Percentiles rank a stretch among this genome's conserved stretches.
These are phyloP conservation scores for Dacryopinax spathularia DNA, from an alignment of 768 basidiomycete genomes.

Conservation along the genomic window DNA sequence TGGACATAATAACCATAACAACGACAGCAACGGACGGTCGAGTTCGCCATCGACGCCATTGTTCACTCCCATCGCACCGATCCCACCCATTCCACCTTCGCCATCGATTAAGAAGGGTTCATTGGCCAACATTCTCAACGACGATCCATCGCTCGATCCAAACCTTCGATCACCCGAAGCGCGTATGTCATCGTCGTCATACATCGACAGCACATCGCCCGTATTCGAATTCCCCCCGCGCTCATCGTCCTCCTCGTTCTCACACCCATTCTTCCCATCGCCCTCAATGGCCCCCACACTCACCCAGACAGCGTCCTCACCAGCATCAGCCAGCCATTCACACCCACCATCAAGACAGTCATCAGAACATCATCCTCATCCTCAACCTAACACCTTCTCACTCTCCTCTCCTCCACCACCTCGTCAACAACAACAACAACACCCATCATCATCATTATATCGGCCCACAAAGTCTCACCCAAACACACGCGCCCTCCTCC, in stretches of 20 bases:
- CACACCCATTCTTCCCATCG: not conserved
- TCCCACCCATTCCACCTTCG: constrained; percentile 4
- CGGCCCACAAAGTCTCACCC: not conserved
- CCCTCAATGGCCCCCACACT: not conserved
- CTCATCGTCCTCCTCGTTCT: not conserved
- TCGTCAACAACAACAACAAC: not conserved
- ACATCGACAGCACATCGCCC: not conserved
- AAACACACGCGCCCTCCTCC: not conserved
- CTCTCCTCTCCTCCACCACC: not conserved
- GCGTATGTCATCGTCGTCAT: not conserved
- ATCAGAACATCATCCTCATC: not conserved
- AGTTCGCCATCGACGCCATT: not conserved
- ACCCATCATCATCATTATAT: not conserved
- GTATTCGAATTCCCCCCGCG: not conserved
- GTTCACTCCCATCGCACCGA: not conserved
- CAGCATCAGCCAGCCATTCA: too few relatives aligned
- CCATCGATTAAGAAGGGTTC: constrained; percentile 1
- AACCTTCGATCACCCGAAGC: not conserved
- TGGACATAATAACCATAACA: not conserved
- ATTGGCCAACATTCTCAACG: not conserved
- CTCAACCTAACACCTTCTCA: not conserved
- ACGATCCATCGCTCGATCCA: not conserved
- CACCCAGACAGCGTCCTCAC: not conserved
- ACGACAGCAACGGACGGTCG: not conserved
- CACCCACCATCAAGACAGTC: not conserved